phyloP scores from a whole-genome alignment of 2,329 filamentous ascomycete species.

The Metarhizium humberi region DNA sequence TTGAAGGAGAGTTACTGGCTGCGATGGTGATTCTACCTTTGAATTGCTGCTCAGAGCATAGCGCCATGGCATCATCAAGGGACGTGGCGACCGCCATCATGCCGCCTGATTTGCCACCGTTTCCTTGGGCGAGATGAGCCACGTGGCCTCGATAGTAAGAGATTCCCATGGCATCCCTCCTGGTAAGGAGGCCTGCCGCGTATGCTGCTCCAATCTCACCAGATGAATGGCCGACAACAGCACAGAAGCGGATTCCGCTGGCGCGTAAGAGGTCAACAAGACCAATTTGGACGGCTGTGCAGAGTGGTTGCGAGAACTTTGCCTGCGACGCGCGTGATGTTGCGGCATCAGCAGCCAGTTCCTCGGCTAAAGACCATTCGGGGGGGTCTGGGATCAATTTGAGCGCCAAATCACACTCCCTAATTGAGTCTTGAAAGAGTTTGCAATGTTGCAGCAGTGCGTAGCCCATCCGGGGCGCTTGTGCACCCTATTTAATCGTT shows the following conservation, averaged over 20 bases:
- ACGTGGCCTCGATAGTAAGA: constrained; percentile 3
- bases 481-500: too few species aligned
- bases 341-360: too few species aligned
- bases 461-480: too few species aligned
- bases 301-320: constrained; percentile 16
- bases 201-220: constrained; percentile 34
- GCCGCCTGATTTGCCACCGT: neutral
- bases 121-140: neutral
- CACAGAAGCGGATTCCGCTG: constrained; percentile 13
- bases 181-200: constrained; percentile 15
- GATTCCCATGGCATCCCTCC: constrained; percentile 2
- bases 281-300: constrained; percentile 1
- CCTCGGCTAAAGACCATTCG: too few species aligned
- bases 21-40: constrained; percentile 15
- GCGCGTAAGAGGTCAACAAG: constrained; percentile 18
- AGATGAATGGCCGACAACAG: constrained; percentile 28
- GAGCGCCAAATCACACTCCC: too few species aligned
- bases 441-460: too few species aligned
- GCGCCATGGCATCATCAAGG: neutral
- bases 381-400: too few species aligned
- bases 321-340: constrained; percentile 1
- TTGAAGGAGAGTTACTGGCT: constrained; percentile 13
- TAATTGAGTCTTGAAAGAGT: too few species aligned
- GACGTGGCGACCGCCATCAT: constrained; percentile 16
- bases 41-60: constrained; percentile 10